Base-by-base conservation (phyloP, 305 asterid species). In the Solanum hybrid region DNA sequence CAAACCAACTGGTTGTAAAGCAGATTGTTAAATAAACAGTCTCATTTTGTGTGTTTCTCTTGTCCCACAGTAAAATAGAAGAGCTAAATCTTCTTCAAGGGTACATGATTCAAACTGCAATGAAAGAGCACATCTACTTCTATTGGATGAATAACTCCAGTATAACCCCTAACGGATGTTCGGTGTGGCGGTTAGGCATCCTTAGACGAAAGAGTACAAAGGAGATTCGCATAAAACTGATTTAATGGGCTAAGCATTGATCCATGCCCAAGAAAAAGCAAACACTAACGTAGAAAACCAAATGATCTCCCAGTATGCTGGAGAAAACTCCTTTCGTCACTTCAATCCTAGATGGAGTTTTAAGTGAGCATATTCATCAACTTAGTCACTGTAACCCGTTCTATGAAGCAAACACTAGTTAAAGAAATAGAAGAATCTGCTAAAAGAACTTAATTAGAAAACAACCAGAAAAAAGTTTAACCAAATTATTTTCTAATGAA, bases 241-340 rank as follows among this genome's bases (percentile, higher is more conserved):
- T 78, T 36, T 88, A 51, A 31, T 66, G 37, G 76, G 76, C 42
- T 85, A 22, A 85, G 76, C 31, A 31, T 85, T 56, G 76, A 76
- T 56, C 31, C 75, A 85, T 56, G 31, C 87, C 24, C 87, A 51
- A 85, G 46, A 85, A 56, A 81, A 10, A 51, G 72, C 82, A 88
- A 36, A 24, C 40, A 86, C 32, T 13, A 87, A 79, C 73, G 36
- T 26, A 34, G 89, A 60, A 69, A 69, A 90, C 88, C 90, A 87
- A 34, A 75, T 71, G 84, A 90, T 90, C 71, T 78, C 89, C 89
- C 42, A 66, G 76, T 77, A 78, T 79, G 35, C 66, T 51, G 76
- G 42, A 51, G 40, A 56, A 22, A 85, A 31, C 14, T 84, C 29
- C 40, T 56, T 20, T 7, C 26, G 5, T 31, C 87, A 85, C 76